Conservation (phyloP, 2,329 filamentous ascomycete species). For the Botrytis cinerea region DNA sequence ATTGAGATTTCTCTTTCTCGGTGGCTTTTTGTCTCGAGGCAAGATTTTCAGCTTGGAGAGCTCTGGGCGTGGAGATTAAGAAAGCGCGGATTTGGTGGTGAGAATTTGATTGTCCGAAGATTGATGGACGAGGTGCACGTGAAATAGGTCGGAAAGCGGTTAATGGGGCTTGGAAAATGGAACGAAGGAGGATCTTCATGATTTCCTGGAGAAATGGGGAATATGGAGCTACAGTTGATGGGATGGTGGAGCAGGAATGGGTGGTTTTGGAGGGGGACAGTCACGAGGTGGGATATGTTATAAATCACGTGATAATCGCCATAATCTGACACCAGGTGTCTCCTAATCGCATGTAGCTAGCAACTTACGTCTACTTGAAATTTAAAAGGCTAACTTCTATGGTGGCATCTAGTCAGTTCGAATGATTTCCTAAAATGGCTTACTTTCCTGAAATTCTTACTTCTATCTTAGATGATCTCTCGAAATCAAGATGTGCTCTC, state of each 20-base stretch:
- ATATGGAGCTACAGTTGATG: background rate
- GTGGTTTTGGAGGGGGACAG: background rate
- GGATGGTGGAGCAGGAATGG: background rate
- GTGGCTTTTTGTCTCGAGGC: background rate
- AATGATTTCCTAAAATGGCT: background rate
- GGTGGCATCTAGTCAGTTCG: no score
- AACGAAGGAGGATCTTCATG: background rate
- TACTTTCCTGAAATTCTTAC: background rate
- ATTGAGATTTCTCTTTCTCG: background rate
- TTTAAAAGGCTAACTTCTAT: background rate
- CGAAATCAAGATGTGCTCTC: background rate
- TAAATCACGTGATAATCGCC: background rate
- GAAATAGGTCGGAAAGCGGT: background rate
- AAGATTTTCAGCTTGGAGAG: no score
- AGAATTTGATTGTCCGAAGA: background rate
- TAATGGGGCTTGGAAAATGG: fast-evolving
- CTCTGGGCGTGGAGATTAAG: background rate
- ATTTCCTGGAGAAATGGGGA: no score
- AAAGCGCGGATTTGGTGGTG: background rate
- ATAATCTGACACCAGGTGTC: background rate
- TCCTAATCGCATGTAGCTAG: background rate
- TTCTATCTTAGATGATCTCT: background rate
- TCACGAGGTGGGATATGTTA: background rate
- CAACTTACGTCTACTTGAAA: background rate
- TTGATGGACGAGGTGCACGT: background rate